Evolutionary conservation across 805 yeast genomes (phyloP).

Genomic region (Blastobotrys robertii): DNA sequence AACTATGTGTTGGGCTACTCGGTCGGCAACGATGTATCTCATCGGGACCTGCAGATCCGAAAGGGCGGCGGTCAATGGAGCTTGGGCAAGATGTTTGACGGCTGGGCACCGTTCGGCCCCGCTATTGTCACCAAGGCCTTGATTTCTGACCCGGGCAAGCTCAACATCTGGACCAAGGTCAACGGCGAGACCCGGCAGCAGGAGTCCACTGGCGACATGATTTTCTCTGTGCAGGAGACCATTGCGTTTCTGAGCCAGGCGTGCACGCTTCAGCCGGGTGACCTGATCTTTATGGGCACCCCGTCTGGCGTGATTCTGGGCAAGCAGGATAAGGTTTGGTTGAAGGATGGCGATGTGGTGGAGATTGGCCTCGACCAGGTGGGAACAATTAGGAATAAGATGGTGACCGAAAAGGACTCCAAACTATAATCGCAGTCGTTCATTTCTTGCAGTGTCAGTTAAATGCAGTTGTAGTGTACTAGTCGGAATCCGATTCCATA

Average conservation of each 20-base stretch:
- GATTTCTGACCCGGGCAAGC: slow-evolving; percentile 28
- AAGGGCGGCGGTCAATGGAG: slow-evolving; percentile 47
- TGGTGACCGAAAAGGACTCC: slow-evolving; percentile 25
- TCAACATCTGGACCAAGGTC: slow-evolving; percentile 33
- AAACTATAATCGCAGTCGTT: slow-evolving; percentile 5
- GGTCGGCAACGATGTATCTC: slow-evolving; percentile 48
- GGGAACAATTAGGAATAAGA: slow-evolving; percentile 34
- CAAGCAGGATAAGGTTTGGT: slow-evolving; percentile 33
- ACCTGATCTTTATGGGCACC: slow-evolving; percentile 46
- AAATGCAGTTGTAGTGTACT: neutral
- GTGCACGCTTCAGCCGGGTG: slow-evolving; percentile 44
- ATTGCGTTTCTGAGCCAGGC: slow-evolving; percentile 42
- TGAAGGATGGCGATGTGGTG: slow-evolving; percentile 36
- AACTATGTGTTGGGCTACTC: slow-evolving; percentile 43
- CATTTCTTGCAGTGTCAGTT: neutral
- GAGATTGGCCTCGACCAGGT: slow-evolving; percentile 34
- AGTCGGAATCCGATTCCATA: slow-evolving; percentile 1
- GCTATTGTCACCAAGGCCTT: slow-evolving; percentile 32
- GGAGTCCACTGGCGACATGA: slow-evolving; percentile 39
- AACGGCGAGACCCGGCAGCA: slow-evolving; percentile 42
- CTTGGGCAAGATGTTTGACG: slow-evolving; percentile 44
- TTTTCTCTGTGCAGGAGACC: slow-evolving; percentile 35
- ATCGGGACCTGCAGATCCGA: slow-evolving; percentile 46
- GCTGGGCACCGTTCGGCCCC: slow-evolving; percentile 51
- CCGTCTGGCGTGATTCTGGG: slow-evolving; percentile 46